Conservation (phyloP, 2,329 filamentous ascomycete genomes). For the Sclerotiophoma versabilis region DNA sequence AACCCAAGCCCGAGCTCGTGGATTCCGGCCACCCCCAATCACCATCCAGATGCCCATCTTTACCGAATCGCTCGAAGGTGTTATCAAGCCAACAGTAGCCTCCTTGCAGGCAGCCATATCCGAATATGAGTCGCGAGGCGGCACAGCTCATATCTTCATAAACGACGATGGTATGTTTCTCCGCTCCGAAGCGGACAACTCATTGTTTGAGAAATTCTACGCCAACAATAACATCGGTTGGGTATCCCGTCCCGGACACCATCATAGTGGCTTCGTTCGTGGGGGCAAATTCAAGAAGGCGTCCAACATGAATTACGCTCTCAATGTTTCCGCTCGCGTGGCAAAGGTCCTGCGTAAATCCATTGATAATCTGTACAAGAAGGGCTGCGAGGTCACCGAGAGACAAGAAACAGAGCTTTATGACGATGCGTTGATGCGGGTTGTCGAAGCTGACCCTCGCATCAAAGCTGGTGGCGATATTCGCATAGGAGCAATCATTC, state of each 20-base stretch:
- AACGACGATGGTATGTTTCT: conserved; percentile 72
- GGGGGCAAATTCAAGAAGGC: conserved; percentile 56
- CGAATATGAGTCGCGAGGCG: conserved; percentile 59
- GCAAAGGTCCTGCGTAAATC: conserved; percentile 63
- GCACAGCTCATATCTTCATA: conserved; percentile 69
- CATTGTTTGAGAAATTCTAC: conserved; percentile 53
- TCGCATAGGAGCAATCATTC: conserved; percentile 82
- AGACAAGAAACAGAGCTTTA: conserved; percentile 24
- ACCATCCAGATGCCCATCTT: conserved; percentile 83
- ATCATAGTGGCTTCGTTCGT: conserved; percentile 36
- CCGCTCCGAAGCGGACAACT: conserved; percentile 54
- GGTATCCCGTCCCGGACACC: conserved; percentile 57
- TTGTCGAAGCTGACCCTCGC: conserved; percentile 71
- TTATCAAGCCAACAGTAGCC: conserved; percentile 76
- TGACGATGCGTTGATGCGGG: conserved; percentile 60
- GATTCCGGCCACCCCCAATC: conserved; percentile 68
- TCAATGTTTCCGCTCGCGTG: conserved; percentile 67
- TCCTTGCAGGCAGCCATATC: conserved; percentile 71
- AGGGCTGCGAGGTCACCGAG: conserved; percentile 65
- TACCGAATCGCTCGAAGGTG: conserved; percentile 76
- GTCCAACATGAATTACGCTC: conserved; percentile 77
- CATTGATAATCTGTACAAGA: conserved; percentile 53
- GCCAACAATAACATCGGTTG: conserved; percentile 58
- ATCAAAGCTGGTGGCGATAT: conserved; percentile 81
- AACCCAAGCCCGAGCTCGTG: conserved; percentile 66